Evolutionary conservation across 116 monocot species (phyloP), one percentile per base, ranked within the genome.

Genomic region (Cymodocea nodosa): DNA sequence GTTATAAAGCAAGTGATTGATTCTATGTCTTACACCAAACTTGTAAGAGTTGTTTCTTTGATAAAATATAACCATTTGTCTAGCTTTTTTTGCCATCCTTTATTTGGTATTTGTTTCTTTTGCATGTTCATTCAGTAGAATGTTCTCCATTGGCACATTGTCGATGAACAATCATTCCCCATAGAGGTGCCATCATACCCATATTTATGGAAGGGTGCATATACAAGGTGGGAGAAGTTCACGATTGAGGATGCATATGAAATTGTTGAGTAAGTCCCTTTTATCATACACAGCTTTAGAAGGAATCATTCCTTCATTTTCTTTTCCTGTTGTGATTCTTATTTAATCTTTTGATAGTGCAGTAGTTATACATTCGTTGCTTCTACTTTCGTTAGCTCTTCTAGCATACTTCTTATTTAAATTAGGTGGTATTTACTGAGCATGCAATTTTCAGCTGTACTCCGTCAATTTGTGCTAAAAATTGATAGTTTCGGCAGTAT

Each of bases 81-180:
- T 75, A 5, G 51, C 40, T 52, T 49, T 57, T 14, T 22, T 64
- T 65, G 39, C 76, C 52, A 76, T 74, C 34, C 20, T n/a, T 69
- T 68, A 48, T 75, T 44, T 50, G 15, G 25, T 67, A 58, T 59
- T 57, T 16, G 35, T 75, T 35, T 73, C 11, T 68, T 74, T 37
- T 75, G 62, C 70, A 71, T 75, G 55, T 64, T 63, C 64, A 10
- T 66, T 83, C 84, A 82, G 82, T 89, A 99, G 98, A 99, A 99
- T 84, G 89, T 92, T 76, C 89, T 99, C 71, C 98, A 99, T 73
- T 99, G 98, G 98, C 98, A 99, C 74, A 89, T 99, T 52, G 76
- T 99, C 66, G 92, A 99, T 73, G 89, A 87, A 74, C 58, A 99
- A 66, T 84, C 98, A 39, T 99, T 99, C 81, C 98, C 98, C 52